Evolutionary conservation across 768 basidiomycete genomes (phyloP).

Genomic region (Russula brevipes): DNA sequence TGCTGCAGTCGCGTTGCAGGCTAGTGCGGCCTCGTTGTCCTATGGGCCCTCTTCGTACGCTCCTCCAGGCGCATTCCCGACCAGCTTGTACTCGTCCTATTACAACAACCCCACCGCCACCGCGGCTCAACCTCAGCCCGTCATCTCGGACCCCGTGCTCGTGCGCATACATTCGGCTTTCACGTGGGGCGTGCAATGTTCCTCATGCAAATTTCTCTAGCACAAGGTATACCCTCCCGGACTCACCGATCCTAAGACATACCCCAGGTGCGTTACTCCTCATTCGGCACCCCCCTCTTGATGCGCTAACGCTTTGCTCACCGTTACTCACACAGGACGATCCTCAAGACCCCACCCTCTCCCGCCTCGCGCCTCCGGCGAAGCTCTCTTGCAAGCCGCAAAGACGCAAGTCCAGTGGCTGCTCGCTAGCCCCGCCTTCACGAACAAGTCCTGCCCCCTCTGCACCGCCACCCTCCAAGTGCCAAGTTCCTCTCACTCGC

Average conservation of each 20-base stretch:
- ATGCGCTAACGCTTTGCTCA: neutral
- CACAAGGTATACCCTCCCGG: slow-evolving; percentile 51
- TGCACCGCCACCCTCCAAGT: slow-evolving; percentile 59
- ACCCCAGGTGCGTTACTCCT: slow-evolving; percentile 38
- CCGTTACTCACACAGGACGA: slow-evolving; percentile 43
- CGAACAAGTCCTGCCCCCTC: slow-evolving; percentile 47
- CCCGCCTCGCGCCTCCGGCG: slow-evolving; percentile 49
- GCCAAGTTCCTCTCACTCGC: slow-evolving; percentile 63
- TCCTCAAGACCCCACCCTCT: slow-evolving; percentile 57
- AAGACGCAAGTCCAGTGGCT: slow-evolving; percentile 55
- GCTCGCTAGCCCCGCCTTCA: slow-evolving; percentile 47
- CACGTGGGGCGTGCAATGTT: neutral
- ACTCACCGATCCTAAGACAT: slow-evolving; percentile 63
- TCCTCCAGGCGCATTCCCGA: slow-evolving; percentile 60
- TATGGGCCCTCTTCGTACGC: slow-evolving; percentile 47
- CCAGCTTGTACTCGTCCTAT: slow-evolving; percentile 57
- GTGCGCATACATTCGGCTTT: slow-evolving; percentile 33
- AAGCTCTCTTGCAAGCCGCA: slow-evolving; percentile 47
- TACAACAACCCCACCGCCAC: slow-evolving; percentile 73
- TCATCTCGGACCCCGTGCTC: slow-evolving; percentile 66
- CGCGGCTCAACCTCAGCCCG: slow-evolving; percentile 67
- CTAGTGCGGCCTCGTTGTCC: slow-evolving; percentile 3
- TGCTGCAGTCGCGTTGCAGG: slow-evolving; percentile 7
- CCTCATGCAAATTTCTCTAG: slow-evolving; percentile 33
- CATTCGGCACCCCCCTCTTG: no score